Percentiles rank a stretch among this genome's conserved stretches.
Conservation (phyloP, 345 rosid genomes). For the Stellera chamaejasme region DNA sequence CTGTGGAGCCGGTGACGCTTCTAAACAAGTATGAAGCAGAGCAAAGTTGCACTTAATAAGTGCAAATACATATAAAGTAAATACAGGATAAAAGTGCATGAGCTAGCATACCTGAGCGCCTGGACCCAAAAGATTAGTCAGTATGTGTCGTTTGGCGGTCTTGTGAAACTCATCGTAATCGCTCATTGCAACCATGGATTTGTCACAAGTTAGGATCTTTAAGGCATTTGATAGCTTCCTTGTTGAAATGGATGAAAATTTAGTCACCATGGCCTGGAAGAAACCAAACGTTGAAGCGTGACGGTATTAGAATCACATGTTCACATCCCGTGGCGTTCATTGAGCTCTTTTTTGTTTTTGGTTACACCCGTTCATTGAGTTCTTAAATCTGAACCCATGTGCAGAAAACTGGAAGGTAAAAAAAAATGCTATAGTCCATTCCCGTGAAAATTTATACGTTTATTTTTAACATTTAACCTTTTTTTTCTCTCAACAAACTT, state of each 20-base stretch:
- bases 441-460: too few species aligned
- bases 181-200: conserved; percentile 82
- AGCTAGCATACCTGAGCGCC: conserved; percentile 60
- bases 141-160: conserved; percentile 42
- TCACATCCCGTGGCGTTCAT: too few species aligned
- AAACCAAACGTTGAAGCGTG: too few species aligned
- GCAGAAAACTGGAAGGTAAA: too few species aligned
- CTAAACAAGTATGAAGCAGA: conserved; percentile 20
- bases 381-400: too few species aligned
- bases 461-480: too few species aligned
- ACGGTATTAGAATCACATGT: too few species aligned
- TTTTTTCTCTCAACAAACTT: too few species aligned
- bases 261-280: conserved; percentile 77
- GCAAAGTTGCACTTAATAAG: neutral
- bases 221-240: conserved; percentile 70
- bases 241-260: conserved; percentile 68
- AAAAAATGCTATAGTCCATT: too few species aligned
- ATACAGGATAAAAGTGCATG: neutral
- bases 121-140: conserved; percentile 49
- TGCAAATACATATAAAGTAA: neutral
- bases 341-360: too few species aligned
- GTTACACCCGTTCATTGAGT: too few species aligned
- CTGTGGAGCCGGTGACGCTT: conserved; percentile 50
- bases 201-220: conserved; percentile 53
- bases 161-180: conserved; percentile 80